These are phyloP conservation scores for Talaromyces ruber DNA, from an alignment of 495 filamentous ascomycete genomes.

Conservation along the genomic window DNA sequence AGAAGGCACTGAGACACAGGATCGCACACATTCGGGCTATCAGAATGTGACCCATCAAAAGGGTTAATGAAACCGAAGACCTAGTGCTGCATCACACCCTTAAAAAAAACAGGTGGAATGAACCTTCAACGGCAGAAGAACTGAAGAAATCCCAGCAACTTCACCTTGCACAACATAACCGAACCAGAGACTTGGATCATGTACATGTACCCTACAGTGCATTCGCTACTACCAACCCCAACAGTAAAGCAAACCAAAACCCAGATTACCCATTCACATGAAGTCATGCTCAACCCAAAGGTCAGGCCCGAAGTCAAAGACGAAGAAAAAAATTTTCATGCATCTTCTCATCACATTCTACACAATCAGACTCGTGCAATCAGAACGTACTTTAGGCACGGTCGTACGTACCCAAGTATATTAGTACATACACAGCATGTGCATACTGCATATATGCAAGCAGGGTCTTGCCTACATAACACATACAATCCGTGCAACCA, in stretches of 20 bases:
- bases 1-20: neutral
- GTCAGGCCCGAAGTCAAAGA: neutral
- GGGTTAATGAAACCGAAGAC: neutral
- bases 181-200: neutral
- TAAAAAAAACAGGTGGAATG: neutral
- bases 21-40: neutral
- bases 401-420: neutral
- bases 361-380: neutral
- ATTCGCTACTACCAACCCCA: neutral
- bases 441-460: neutral
- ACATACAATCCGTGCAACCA: neutral
- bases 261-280: neutral
- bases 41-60: neutral
- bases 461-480: neutral
- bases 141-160: neutral
- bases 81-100: neutral
- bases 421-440: neutral
- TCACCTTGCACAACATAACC: neutral
- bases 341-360: neutral
- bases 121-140: neutral
- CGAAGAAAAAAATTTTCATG: neutral
- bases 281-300: neutral
- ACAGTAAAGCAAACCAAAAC: neutral
- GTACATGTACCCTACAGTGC: neutral
- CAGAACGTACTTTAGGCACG: neutral